Conservation (phyloP, 2,329 filamentous ascomycete species). For the Myriosclerotinia scirpicola region DNA sequence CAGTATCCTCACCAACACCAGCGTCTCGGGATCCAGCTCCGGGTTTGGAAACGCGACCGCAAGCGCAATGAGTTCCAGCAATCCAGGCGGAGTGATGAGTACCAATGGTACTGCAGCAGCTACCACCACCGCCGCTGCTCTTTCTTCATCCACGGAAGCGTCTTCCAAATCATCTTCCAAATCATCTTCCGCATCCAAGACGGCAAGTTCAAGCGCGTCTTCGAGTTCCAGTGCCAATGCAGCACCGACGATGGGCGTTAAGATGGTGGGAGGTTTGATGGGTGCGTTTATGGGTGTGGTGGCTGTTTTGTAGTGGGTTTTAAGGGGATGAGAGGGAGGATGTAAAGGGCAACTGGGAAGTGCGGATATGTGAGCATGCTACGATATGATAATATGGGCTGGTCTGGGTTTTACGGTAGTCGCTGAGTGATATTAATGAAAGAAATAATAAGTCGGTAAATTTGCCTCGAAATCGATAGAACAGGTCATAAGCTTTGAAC, state of each 20-base stretch:
- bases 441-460: not conserved
- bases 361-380: not conserved
- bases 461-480: not conserved
- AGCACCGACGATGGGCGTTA: not conserved
- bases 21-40: not conserved
- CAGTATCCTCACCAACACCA: not conserved
- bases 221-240: not conserved
- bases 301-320: not conserved
- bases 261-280: constrained; percentile 18
- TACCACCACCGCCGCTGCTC: too few species aligned
- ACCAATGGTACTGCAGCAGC: too few species aligned
- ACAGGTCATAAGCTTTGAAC: not conserved
- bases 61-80: not conserved
- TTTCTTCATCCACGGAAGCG: too few species aligned
- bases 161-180: too few species aligned
- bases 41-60: not conserved
- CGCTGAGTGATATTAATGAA: not conserved
- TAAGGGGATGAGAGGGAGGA: too few species aligned
- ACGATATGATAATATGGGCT: too few species aligned
- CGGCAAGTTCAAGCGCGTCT: not conserved
- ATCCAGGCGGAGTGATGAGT: too few species aligned
- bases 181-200: not conserved
- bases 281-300: constrained; percentile 12
- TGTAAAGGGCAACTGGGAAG: too few species aligned
- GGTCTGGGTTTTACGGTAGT: too few species aligned